Evolutionary conservation across 345 rosid species (phyloP), one percentile per base, ranked within the genome.

Genomic region (Bruguiera gymnorhiza): DNA sequence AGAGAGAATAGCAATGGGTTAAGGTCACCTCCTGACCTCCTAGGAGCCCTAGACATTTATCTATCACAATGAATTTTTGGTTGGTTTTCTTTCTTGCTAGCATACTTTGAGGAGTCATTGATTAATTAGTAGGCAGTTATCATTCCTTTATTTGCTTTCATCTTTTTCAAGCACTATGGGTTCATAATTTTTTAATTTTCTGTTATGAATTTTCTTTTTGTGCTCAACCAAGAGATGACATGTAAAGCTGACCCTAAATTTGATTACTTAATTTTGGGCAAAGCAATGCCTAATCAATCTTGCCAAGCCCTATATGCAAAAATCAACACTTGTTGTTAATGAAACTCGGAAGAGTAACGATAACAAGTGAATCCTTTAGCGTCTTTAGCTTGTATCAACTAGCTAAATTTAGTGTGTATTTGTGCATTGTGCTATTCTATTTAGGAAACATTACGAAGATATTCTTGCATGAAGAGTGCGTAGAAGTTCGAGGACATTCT

Each of bases 401-500:
- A 24, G 24, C 24, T 24, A 24, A 24, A 24, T 24, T 24, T 24
- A 24, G 24, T 24, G 24, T 24, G 24, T 24, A 24, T 24, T 24
- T 24, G 2, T 20, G 73, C 53, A 36, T 27, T 48, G 58, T 48
- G 46, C 15, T 55, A 18, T 30, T 59, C 60, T 19, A 71, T 76
- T 58, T 23, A 10, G 48, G 29, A 24, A 27, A 27, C 16, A 50
- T 34, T 54, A 20, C 64, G 59, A 27, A 60, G 43, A 19, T 77
- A 36, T 6, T 36, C 8, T 0, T 36, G 39, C 8, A 1, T 36
- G 66, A 79, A 95, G 97, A 82, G 99, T 92, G 51, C 86, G 97
- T n/a, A 92, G 97, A n/a, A 92, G 97, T 80, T 89, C 93, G 27
- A 96, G 97, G 29, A 88, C 96, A 20, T 95, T 95, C 78, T 81